Evolutionary conservation across 2,329 filamentous ascomycete genomes (phyloP).

Genomic region (Penicillium sp.): DNA sequence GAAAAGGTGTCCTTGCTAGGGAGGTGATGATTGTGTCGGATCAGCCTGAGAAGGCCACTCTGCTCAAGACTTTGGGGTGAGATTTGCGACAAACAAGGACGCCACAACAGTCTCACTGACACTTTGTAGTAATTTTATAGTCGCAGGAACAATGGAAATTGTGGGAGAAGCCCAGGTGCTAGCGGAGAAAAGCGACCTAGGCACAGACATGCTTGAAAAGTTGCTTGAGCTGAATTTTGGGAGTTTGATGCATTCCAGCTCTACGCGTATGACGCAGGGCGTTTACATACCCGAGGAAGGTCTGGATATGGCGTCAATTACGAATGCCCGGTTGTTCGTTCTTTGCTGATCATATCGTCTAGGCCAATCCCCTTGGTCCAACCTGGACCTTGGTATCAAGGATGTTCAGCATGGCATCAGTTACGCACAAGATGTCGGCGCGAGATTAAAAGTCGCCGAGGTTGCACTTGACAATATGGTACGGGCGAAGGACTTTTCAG

Average conservation of each 20-base stretch:
- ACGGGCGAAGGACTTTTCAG: slow-evolving; percentile 42
- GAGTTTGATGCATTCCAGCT: slow-evolving; percentile 24
- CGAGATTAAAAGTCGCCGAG: slow-evolving; percentile 43
- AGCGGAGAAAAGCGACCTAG: slow-evolving; percentile 29
- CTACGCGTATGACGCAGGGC: slow-evolving; percentile 26
- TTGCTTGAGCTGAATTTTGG: slow-evolving; percentile 31
- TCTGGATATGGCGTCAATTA: neutral
- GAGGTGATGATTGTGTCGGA: slow-evolving; percentile 13
- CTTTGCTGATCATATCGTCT: neutral
- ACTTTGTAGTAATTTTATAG: slow-evolving; percentile 15
- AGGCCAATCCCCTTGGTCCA: slow-evolving; percentile 42
- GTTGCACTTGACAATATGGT: slow-evolving; percentile 44
- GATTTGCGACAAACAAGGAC: neutral
- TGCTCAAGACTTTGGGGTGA: slow-evolving; percentile 13
- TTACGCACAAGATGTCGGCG: slow-evolving; percentile 40
- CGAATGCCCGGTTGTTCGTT: neutral
- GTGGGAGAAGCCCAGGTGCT: slow-evolving; percentile 30
- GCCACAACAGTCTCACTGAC: neutral
- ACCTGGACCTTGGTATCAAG: slow-evolving; percentile 49
- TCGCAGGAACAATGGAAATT: slow-evolving; percentile 23
- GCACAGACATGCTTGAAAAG: slow-evolving; percentile 21
- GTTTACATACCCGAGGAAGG: slow-evolving; percentile 28
- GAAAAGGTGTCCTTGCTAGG: slow-evolving; percentile 8
- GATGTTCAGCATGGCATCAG: slow-evolving; percentile 51
- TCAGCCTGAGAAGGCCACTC: slow-evolving; percentile 9